A percentile compares a stretch with the other conserved stretches of the same genome.
These are phyloP conservation scores for Sugiyamaella japonica DNA, from an alignment of 1,139 yeast species.

Conservation along the genomic window DNA sequence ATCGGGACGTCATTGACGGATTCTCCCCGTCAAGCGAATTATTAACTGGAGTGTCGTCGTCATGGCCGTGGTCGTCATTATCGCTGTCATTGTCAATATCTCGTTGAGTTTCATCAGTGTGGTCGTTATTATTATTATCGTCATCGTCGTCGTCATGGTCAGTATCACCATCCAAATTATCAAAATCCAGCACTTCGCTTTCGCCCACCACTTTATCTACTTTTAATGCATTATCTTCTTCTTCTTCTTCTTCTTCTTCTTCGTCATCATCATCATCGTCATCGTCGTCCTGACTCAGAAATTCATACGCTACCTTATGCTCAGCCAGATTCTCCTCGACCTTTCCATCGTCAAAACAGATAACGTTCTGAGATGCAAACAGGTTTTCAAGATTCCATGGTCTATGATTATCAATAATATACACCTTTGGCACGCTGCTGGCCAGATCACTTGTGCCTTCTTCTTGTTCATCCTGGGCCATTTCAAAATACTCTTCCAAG, in stretches of 20 bases:
- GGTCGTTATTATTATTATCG: constrained; percentile 1
- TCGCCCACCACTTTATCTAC: constrained; percentile 35
- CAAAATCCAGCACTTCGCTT: constrained; percentile 27
- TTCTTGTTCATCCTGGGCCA: constrained; percentile 49
- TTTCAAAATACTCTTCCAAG: constrained; percentile 71
- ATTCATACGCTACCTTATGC: constrained; percentile 35
- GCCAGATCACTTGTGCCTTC: constrained; percentile 16
- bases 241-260: constrained; percentile 27
- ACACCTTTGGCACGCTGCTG: constrained; percentile 51
- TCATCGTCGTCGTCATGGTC: constrained; percentile 20
- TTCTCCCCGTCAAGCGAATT: constrained; percentile 2
- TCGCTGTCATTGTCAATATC: constrained; percentile 5
- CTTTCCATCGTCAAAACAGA: constrained; percentile 86
- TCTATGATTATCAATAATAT: constrained; percentile 85
- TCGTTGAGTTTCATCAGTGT: constrained; percentile 12
- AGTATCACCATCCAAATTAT: constrained; percentile 31
- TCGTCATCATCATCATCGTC: constrained; percentile 39
- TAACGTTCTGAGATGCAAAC: constrained; percentile 77
- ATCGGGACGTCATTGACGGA: background rate
- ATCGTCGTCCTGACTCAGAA: constrained; percentile 33
- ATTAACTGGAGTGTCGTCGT: constrained; percentile 8
- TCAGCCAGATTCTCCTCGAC: constrained; percentile 44
- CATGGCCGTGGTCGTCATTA: background rate
- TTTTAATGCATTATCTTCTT: constrained; percentile 12
- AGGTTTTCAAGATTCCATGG: constrained; percentile 96